These are phyloP conservation scores for Venturia asperata DNA, from an alignment of 2,329 filamentous ascomycete species.

Conservation along the genomic window DNA sequence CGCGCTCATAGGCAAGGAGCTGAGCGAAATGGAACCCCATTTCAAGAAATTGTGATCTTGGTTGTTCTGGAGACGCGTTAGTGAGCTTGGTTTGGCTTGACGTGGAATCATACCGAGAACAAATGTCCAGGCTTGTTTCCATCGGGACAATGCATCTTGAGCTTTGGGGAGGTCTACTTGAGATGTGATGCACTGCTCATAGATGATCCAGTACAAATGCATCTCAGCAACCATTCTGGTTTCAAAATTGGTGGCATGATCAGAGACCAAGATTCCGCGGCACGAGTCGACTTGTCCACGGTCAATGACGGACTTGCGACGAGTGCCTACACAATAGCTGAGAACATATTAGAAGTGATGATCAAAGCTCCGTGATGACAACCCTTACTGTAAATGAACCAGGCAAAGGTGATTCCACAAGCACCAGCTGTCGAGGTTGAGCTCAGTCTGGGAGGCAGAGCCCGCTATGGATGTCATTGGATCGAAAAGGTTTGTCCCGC, in stretches of 20 bases:
- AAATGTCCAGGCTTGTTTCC: conserved; percentile 36
- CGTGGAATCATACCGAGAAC: conserved; percentile 30
- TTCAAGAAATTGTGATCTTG: conserved; percentile 39
- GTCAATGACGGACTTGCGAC: conserved; percentile 34
- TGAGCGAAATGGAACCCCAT: conserved; percentile 43
- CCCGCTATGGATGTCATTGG: conserved; percentile 20
- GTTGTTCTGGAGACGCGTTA: conserved; percentile 30
- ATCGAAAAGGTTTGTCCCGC: conserved; percentile 33
- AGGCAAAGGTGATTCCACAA: conserved; percentile 42
- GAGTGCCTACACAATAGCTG: conserved; percentile 40
- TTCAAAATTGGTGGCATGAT: conserved; percentile 39
- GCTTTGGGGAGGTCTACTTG: conserved; percentile 31
- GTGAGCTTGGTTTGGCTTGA: neutral
- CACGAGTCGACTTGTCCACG: conserved; percentile 35
- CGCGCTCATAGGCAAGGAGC: conserved; percentile 37
- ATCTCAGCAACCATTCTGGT: conserved; percentile 42
- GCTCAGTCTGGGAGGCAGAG: conserved; percentile 21
- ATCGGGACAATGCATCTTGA: conserved; percentile 31
- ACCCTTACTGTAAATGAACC: conserved; percentile 36
- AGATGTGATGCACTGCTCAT: conserved; percentile 31
- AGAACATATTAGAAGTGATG: neutral
- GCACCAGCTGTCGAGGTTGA: conserved; percentile 30
- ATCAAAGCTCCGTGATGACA: neutral
- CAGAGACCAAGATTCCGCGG: conserved; percentile 32
- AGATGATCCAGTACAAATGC: conserved; percentile 41